Percentiles rank a stretch among this genome's conserved stretches.
Evolutionary conservation across 805 yeast species (phyloP).

Genomic region (Groenewaldozyma tartarivorans): DNA sequence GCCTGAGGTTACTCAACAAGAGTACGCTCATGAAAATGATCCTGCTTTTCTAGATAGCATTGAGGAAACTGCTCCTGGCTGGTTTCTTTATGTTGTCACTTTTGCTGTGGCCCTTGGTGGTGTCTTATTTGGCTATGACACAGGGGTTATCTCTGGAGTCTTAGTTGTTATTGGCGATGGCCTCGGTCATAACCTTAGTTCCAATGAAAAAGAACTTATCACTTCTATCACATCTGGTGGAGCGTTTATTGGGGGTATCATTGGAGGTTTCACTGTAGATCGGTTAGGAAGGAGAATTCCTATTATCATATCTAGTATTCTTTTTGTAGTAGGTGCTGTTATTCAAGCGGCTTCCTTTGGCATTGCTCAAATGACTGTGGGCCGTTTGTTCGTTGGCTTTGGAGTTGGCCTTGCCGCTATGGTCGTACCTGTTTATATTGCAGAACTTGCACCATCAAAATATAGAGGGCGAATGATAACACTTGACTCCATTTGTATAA

Average conservation of each 20-base stretch:
- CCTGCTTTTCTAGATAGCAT: too few relatives aligned
- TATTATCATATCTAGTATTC: slow-evolving; percentile 68
- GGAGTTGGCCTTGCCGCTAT: slow-evolving; percentile 95
- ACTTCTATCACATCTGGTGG: slow-evolving; percentile 95
- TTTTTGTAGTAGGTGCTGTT: slow-evolving; percentile 77
- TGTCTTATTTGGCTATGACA: slow-evolving; percentile 94
- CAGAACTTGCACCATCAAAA: slow-evolving; percentile 86
- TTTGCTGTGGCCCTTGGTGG: too few relatives aligned
- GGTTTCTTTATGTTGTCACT: too few relatives aligned
- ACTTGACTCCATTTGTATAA: slow-evolving; percentile 77
- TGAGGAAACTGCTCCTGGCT: too few relatives aligned
- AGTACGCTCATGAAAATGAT: too few relatives aligned
- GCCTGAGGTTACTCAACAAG: too few relatives aligned
- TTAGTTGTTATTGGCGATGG: slow-evolving; percentile 75
- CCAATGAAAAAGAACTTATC: slow-evolving; percentile 79
- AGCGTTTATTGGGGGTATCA: slow-evolving; percentile 68
- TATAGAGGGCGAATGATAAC: slow-evolving; percentile 89
- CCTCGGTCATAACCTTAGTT: slow-evolving; percentile 44
- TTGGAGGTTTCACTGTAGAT: slow-evolving; percentile 80
- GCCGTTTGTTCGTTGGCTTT: slow-evolving; percentile 88
- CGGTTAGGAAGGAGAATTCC: slow-evolving; percentile 76
- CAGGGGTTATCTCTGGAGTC: slow-evolving; percentile 92
- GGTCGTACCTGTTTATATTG: slow-evolving; percentile 86
- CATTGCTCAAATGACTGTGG: slow-evolving; percentile 87
- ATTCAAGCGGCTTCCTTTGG: slow-evolving; percentile 73